Percentiles rank a stretch among this genome's conserved stretches.
phyloP scores from a whole-genome alignment of 139 green algal genomes.

The Eudorina sp. region DNA sequence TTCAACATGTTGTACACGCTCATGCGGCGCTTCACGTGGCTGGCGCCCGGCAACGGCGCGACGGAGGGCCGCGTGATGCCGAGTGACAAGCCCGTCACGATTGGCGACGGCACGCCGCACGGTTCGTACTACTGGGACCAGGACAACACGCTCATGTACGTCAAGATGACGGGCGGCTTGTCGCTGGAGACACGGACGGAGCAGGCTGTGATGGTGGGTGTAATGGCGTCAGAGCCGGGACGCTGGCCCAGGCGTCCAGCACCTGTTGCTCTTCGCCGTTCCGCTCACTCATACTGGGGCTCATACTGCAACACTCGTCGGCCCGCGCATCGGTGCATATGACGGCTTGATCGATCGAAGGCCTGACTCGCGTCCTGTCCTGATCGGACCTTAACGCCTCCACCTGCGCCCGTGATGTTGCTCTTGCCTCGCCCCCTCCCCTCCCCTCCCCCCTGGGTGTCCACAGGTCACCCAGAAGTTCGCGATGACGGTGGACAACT shows the following conservation, averaged over 20 bases:
- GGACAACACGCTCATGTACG: slow-evolving; percentile 30
- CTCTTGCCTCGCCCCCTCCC: too few species aligned
- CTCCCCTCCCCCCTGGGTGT: background rate
- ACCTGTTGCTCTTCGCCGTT: too few species aligned
- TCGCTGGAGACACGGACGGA: slow-evolving; percentile 55
- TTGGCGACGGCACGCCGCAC: slow-evolving; percentile 49
- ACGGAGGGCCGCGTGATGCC: slow-evolving; percentile 33
- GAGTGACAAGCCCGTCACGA: background rate
- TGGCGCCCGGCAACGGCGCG: background rate
- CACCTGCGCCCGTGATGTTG: too few species aligned
- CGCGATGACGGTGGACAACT: slow-evolving; percentile 22
- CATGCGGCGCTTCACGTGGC: slow-evolving; percentile 41
- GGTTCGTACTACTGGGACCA: slow-evolving; percentile 59
- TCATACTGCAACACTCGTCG: too few species aligned
- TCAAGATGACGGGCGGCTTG: slow-evolving; percentile 55
- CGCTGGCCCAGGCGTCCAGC: too few species aligned
- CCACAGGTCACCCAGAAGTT: slow-evolving; percentile 7
- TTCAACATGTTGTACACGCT: slow-evolving; percentile 57
- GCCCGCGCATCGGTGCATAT: too few species aligned
- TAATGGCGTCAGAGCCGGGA: too few species aligned
- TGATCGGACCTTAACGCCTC: too few species aligned
- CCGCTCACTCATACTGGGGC: too few species aligned
- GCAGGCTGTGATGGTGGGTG: slow-evolving; percentile 41
- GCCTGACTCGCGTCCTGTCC: too few species aligned
- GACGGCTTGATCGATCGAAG: too few species aligned